Conservation (phyloP, 225 moss, liverwort and hornwort genomes). For the Polytrichum formosum region DNA sequence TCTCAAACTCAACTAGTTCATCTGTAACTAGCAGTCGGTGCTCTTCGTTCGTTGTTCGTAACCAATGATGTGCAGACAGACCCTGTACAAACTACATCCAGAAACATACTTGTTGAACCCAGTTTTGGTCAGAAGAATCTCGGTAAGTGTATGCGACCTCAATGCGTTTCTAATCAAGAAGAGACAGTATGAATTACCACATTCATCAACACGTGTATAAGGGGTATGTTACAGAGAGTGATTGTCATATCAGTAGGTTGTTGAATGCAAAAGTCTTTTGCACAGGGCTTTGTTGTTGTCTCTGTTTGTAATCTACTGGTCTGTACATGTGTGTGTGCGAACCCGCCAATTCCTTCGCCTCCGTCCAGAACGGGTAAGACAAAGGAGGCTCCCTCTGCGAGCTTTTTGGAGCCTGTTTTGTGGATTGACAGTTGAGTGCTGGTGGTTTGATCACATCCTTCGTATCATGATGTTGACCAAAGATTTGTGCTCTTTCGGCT, state of each 20-base stretch:
- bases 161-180: no score
- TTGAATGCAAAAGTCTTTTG: background rate
- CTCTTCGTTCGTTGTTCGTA: no score
- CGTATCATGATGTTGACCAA: slow-evolving; percentile 12
- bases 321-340: slow-evolving; percentile 34
- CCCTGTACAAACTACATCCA: no score
- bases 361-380: slow-evolving; percentile 44
- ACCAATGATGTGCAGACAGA: background rate
- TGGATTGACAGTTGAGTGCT: slow-evolving; percentile 4
- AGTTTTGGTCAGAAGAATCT: no score
- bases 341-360: slow-evolving; percentile 39
- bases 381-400: slow-evolving; percentile 23
- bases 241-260: background rate
- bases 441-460: slow-evolving; percentile 25
- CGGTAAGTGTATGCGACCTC: no score
- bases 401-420: slow-evolving; percentile 10
- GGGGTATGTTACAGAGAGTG: background rate
- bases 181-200: no score
- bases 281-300: slow-evolving; percentile 3
- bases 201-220: no score
- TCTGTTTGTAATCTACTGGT: slow-evolving; percentile 26
- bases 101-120: no score
- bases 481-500: slow-evolving; percentile 10
- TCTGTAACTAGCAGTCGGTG: no score
- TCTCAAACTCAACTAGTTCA: no score